A percentile compares a stretch with the other conserved stretches of the same genome.
phyloP scores from a whole-genome alignment of 805 yeast genomes.

The Sungouiozyma intestinalis region DNA sequence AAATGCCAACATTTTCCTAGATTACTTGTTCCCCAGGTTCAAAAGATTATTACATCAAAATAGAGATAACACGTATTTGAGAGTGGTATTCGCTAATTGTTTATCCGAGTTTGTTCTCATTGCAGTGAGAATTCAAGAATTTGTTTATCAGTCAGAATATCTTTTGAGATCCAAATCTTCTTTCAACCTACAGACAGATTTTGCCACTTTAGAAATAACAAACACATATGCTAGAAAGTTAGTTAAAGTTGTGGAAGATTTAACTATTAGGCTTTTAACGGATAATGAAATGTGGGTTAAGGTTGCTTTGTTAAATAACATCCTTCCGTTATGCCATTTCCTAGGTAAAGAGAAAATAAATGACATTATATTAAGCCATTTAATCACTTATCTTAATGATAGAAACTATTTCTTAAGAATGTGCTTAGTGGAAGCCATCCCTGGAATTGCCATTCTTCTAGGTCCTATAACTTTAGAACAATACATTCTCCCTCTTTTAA shows the following conservation, averaged over 20 bases:
- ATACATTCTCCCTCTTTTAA: conserved; percentile 72
- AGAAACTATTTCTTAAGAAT: conserved; percentile 54
- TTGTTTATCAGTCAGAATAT: conserved; percentile 34
- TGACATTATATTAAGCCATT: conserved; percentile 79
- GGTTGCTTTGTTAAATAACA: conserved; percentile 55
- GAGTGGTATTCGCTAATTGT: conserved; percentile 61
- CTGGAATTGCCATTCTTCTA: conserved; percentile 65
- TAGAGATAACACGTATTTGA: conserved; percentile 35
- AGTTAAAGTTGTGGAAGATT: conserved; percentile 43
- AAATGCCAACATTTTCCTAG: conserved; percentile 69
- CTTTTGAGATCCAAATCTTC: conserved; percentile 11
- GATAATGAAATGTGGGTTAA: conserved; percentile 60
- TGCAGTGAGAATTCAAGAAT: conserved; percentile 52
- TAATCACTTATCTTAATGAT: conserved; percentile 86
- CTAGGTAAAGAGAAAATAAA: conserved; percentile 83
- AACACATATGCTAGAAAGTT: conserved; percentile 17
- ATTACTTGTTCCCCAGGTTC: conserved; percentile 69
- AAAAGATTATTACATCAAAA: conserved; percentile 33
- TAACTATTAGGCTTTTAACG: conserved; percentile 56
- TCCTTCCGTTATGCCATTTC: conserved; percentile 68
- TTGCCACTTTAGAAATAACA: conserved; percentile 11
- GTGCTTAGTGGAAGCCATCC: conserved; percentile 59
- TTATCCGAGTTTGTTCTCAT: conserved; percentile 62
- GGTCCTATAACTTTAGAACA: conserved; percentile 80
- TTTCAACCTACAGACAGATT: conserved; percentile 6